Evolutionary conservation across 2,329 filamentous ascomycete species (phyloP).

Genomic region (Aspergillus ustus): DNA sequence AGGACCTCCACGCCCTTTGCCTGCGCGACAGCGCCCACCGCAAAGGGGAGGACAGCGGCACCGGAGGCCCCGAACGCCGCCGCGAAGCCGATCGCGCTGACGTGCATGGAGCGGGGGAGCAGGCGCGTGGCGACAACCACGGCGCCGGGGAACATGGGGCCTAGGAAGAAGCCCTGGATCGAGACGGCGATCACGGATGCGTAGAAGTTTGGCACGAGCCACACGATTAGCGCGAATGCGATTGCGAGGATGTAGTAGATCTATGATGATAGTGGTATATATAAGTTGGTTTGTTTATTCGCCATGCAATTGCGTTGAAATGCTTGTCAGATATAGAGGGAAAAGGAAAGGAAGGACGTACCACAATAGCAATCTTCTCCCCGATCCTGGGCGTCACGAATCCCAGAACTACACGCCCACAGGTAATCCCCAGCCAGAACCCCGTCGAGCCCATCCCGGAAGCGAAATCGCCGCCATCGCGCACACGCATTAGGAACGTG

Average conservation of each 20-base stretch:
- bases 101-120: slow-evolving; percentile 73
- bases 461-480: slow-evolving; percentile 69
- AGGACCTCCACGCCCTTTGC: slow-evolving; percentile 62
- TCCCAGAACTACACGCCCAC: slow-evolving; percentile 73
- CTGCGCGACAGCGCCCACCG: slow-evolving; percentile 55
- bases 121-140: slow-evolving; percentile 76
- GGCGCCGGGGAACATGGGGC: slow-evolving; percentile 76
- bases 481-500: slow-evolving; percentile 81
- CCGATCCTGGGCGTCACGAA: slow-evolving; percentile 73
- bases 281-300: slow-evolving; percentile 21
- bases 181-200: slow-evolving; percentile 73
- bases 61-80: slow-evolving; percentile 77
- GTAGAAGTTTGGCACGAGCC: slow-evolving; percentile 78
- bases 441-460: slow-evolving; percentile 77
- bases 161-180: slow-evolving; percentile 78
- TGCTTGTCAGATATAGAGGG: not conserved
- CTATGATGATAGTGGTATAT: slow-evolving; percentile 60
- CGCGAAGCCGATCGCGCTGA: slow-evolving; percentile 79
- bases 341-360: slow-evolving; percentile 19
- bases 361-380: slow-evolving; percentile 67
- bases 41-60: slow-evolving; percentile 55
- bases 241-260: slow-evolving; percentile 69
- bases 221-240: slow-evolving; percentile 73
- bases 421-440: slow-evolving; percentile 82
- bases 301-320: too few relatives aligned